Evolutionary conservation across 805 yeast genomes (phyloP).

Genomic region (Wickerhamiella dianesei): DNA sequence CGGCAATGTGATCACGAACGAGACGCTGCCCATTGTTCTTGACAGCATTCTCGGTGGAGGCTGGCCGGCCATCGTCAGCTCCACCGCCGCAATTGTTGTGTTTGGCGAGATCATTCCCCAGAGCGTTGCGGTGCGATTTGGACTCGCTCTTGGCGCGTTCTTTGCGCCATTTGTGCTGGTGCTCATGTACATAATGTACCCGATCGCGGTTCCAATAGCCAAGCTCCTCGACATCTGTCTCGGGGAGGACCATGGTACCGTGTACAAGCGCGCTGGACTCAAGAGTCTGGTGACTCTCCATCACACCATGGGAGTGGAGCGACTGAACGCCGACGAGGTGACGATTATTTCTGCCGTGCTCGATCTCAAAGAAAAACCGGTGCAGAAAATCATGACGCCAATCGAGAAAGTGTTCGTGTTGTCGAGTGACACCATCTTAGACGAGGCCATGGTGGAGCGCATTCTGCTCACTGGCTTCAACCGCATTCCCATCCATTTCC

Average conservation of each 20-base stretch:
- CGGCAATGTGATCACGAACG: slow-evolving; percentile 85
- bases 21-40: slow-evolving; percentile 83
- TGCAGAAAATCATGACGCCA: slow-evolving; percentile 84
- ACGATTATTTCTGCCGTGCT: slow-evolving; percentile 88
- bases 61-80: slow-evolving; percentile 85
- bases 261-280: slow-evolving; percentile 82
- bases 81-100: slow-evolving; percentile 85
- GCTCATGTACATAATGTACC: slow-evolving; percentile 82
- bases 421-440: slow-evolving; percentile 68
- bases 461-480: slow-evolving; percentile 90
- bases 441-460: slow-evolving; percentile 73
- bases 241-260: slow-evolving; percentile 94
- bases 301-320: slow-evolving; percentile 87
- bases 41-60: slow-evolving; percentile 95
- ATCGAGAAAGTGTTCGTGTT: slow-evolving; percentile 78
- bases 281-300: slow-evolving; percentile 89
- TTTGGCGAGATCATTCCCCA: slow-evolving; percentile 97
- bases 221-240: slow-evolving; percentile 61
- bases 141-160: slow-evolving; percentile 78
- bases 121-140: slow-evolving; percentile 82
- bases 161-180: slow-evolving; percentile 77
- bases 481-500: slow-evolving; percentile 84
- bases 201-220: slow-evolving; percentile 86
- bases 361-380: slow-evolving; percentile 85
- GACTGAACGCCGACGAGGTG: slow-evolving; percentile 88